Base-by-base conservation (phyloP, 2,329 filamentous ascomycete species). In the Cladosporium sp. region DNA sequence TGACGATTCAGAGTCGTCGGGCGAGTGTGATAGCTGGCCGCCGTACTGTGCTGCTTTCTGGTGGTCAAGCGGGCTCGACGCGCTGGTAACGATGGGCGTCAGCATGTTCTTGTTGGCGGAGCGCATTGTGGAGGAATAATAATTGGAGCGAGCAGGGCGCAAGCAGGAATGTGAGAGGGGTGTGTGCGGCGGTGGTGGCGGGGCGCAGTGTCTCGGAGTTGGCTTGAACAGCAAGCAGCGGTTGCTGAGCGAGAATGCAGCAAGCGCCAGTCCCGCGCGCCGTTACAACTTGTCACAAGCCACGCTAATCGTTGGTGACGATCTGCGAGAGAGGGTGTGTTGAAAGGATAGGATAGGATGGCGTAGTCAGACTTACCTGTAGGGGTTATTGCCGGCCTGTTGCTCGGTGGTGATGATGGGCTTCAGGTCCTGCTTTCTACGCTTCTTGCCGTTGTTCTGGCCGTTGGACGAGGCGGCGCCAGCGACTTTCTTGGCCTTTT, bases 361-460 rank as follows among this genome's bases (percentile, higher is more conserved):
- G n/a, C n/a, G n/a, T n/a, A 27, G 22, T 27, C 22, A 27, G 27
- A 71, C 70, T 62, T 61, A 74, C 71, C 67, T 69, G 63, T 70
- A 68, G 43, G 69, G 68, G 58, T 75, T 70, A 67, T 70, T 61
- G 58, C 75, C 63, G 68, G 69, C 64, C 71, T 74, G 69, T 68
- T 73, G 62, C 5, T 88, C 84, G 53, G 79, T 86, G 36, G 85
- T 89, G 69, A 89, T 85, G 64, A 89, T 88, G 62, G 86, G 86
- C 72, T 88, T 87, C 59, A 88, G 72, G 57, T 77, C 73, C 48
- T 78, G 79, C 77, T 89, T 89, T 75, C 85, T 84, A 64, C 84
- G 79, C 77, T 89, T 89, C 77, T 87, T 88, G 56, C 73, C 76
- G 53, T 58, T 61, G 62, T 53, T 53, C 34, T 47, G 59, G 54